These are phyloP conservation scores for Phalaenopsis aphrodite DNA, from an alignment of 106 monocot genomes.

Conservation along the genomic window DNA sequence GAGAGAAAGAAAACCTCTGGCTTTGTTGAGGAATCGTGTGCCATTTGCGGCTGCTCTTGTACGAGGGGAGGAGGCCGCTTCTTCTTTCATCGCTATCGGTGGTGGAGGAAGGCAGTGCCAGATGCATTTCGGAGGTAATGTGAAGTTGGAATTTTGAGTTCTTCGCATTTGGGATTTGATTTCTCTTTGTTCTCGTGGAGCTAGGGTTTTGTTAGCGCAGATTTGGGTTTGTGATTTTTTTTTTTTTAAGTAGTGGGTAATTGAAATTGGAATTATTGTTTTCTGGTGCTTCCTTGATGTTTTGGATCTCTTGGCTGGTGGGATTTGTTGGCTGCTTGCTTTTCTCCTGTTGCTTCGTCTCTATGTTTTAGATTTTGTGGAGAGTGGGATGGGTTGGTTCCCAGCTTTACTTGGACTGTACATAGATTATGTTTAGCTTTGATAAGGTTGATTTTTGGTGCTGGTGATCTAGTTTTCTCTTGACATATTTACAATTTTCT, in stretches of 20 bases:
- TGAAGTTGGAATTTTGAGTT: neutral
- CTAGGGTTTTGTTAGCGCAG: neutral
- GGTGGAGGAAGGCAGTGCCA: neutral
- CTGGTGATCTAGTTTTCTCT: too few species aligned
- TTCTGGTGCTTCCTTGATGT: neutral
- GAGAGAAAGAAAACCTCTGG: neutral
- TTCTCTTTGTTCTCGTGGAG: neutral
- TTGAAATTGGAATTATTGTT: neutral
- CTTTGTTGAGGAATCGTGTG: neutral
- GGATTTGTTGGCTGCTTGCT: neutral
- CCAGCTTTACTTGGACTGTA: neutral
- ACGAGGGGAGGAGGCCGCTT: neutral
- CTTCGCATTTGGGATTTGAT: neutral
- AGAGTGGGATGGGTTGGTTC: neutral
- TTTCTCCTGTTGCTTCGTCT: neutral
- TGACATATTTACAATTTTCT: too few species aligned
- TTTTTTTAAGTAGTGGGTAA: neutral
- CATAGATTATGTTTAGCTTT: neutral
- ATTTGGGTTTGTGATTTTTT: neutral
- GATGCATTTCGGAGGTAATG: neutral
- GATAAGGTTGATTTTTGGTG: neutral
- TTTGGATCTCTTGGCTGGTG: neutral
- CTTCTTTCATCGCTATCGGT: neutral
- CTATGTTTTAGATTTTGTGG: neutral
- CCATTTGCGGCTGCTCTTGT: neutral